Evolutionary conservation across 2,329 filamentous ascomycete species (phyloP).

Genomic region (Sporothrix pseudoabietina): DNA sequence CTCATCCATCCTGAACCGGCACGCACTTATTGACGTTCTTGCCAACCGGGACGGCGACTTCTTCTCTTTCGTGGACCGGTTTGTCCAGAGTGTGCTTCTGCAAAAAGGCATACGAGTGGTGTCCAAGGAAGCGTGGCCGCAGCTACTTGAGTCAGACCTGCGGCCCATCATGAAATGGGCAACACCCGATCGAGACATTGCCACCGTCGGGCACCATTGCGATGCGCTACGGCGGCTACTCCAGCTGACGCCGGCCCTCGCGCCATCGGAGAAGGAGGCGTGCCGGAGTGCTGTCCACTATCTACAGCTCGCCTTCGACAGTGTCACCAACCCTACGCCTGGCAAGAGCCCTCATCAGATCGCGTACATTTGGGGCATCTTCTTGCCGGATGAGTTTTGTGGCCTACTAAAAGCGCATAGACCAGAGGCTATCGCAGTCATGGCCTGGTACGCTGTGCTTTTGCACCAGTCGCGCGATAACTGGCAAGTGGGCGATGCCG

Average conservation of each 20-base stretch:
- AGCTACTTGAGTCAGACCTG: slow-evolving; percentile 44
- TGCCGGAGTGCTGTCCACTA: slow-evolving; percentile 37
- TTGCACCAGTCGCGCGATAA: slow-evolving; percentile 43
- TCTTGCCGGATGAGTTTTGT: slow-evolving; percentile 43
- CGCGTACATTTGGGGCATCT: slow-evolving; percentile 44
- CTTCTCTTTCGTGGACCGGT: slow-evolving; percentile 46
- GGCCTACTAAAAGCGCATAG: slow-evolving; percentile 41
- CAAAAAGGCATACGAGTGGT: slow-evolving; percentile 49
- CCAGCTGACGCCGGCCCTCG: slow-evolving; percentile 28
- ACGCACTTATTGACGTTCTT: slow-evolving; percentile 53
- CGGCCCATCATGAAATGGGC: slow-evolving; percentile 40
- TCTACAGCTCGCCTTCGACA: slow-evolving; percentile 42
- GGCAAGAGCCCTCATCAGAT: slow-evolving; percentile 35
- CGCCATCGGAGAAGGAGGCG: slow-evolving; percentile 33
- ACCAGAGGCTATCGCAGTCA: slow-evolving; percentile 46
- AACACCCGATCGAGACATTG: slow-evolving; percentile 8
- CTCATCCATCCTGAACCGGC: slow-evolving; percentile 48
- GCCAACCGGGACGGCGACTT: slow-evolving; percentile 45
- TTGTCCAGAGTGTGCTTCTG: slow-evolving; percentile 47
- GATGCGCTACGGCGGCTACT: slow-evolving; percentile 37
- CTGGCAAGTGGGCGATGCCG: slow-evolving; percentile 43
- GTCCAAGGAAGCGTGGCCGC: slow-evolving; percentile 42
- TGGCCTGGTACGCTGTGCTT: slow-evolving; percentile 49
- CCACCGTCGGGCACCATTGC: slow-evolving; percentile 38
- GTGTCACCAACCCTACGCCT: slow-evolving; percentile 23